Conservation (phyloP, 2,329 filamentous ascomycete genomes). For the Aspergillus amoenus region DNA sequence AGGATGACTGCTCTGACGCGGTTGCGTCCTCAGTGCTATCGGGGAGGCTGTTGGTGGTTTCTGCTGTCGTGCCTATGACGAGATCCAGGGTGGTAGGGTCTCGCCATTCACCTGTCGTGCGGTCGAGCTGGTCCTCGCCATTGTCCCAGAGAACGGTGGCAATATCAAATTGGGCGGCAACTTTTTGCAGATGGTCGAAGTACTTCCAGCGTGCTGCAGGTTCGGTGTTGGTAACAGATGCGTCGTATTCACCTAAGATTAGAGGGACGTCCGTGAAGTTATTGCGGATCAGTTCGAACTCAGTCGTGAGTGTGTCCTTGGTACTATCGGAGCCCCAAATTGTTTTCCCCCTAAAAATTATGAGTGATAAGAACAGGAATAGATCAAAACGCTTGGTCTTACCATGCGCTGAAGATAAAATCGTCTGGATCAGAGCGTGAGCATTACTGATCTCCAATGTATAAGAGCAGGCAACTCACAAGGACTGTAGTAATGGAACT, state of each 20-base stretch:
- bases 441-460: background rate
- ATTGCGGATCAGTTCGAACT: conserved; percentile 52
- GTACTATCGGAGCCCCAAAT: conserved; percentile 59
- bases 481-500: conserved; percentile 61
- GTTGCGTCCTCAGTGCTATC: conserved; percentile 52
- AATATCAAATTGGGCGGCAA: conserved; percentile 51
- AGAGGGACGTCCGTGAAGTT: conserved; percentile 59
- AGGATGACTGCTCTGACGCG: conserved; percentile 48
- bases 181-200: conserved; percentile 54
- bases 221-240: conserved; percentile 52
- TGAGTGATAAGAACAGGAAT: conserved; percentile 21
- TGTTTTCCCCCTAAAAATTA: conserved; percentile 57
- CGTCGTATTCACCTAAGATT: conserved; percentile 59
- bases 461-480: conserved; percentile 25
- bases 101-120: conserved; percentile 50
- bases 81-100: conserved; percentile 53
- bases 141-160: conserved; percentile 61
- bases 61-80: conserved; percentile 46
- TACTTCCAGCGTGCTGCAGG: conserved; percentile 59
- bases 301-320: conserved; percentile 49
- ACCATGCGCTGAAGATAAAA: conserved; percentile 33
- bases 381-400: background rate
- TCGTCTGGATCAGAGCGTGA: conserved; percentile 21
- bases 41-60: conserved; percentile 51
- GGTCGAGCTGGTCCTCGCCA: conserved; percentile 56